A percentile compares a stretch with the other conserved stretches of the same genome.
These are phyloP conservation scores for Lachancea meyersii DNA, from an alignment of 805 yeast genomes.

Conservation along the genomic window DNA sequence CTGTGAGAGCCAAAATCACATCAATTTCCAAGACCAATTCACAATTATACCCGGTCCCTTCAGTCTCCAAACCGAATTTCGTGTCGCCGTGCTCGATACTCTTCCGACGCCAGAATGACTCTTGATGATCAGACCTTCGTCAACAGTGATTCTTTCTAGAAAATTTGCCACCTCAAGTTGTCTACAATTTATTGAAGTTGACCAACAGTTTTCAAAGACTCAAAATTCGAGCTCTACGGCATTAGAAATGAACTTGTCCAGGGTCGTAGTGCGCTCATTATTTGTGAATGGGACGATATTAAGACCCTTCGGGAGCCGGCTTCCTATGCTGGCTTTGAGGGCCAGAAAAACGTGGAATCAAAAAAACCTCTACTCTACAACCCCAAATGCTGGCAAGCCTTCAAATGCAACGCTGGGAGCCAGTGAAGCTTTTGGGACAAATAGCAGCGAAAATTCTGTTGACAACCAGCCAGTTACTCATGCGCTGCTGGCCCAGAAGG, in stretches of 20 bases:
- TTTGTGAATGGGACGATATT: background rate
- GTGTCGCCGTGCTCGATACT: no score
- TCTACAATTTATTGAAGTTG: background rate
- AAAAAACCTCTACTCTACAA: background rate
- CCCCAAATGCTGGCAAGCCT: background rate
- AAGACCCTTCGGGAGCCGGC: constrained; percentile 1
- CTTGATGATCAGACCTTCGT: no score
- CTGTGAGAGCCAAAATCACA: no score
- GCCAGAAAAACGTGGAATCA: background rate
- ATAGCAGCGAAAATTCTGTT: background rate
- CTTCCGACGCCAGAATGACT: no score
- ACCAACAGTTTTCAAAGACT: background rate
- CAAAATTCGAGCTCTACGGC: background rate
- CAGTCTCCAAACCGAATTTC: no score
- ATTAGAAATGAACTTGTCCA: constrained; percentile 2
- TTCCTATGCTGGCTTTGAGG: background rate
- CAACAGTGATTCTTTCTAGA: no score
- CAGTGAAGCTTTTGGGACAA: background rate
- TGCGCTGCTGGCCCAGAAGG: constrained; percentile 52
- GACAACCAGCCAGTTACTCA: constrained; percentile 23
- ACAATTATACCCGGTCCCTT: no score
- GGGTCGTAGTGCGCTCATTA: background rate
- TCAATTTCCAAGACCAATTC: no score
- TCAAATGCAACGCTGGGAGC: background rate
- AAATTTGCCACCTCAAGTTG: constrained; percentile 1